Evolutionary conservation across 495 filamentous ascomycete species (phyloP).

Genomic region (Annulohypoxylon moriforme): DNA sequence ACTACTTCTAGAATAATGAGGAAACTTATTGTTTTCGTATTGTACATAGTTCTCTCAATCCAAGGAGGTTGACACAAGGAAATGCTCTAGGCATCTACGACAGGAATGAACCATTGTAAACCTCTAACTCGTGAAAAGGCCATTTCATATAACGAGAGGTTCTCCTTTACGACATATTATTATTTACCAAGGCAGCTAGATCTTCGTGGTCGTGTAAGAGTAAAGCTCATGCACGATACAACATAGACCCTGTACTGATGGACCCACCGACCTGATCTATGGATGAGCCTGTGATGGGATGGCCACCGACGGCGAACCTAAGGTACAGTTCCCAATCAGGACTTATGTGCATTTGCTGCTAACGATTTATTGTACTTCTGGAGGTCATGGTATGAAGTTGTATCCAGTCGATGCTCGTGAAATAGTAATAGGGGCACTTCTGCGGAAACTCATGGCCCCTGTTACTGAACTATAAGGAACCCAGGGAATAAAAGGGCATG

Average conservation of each 20-base stretch:
- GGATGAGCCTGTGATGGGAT: not conserved
- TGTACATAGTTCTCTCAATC: not conserved
- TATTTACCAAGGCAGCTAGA: not conserved
- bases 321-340: not conserved
- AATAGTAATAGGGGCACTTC: not conserved
- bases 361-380: not conserved
- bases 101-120: not conserved
- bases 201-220: not conserved
- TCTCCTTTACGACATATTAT: not conserved
- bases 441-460: not conserved
- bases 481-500: not conserved
- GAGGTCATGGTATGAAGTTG: not conserved
- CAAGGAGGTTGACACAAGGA: not conserved
- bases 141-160: not conserved
- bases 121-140: not conserved
- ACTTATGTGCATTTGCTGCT: not conserved
- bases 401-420: not conserved
- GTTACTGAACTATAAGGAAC: not conserved
- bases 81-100: constrained; percentile 1
- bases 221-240: not conserved
- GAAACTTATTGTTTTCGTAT: not conserved
- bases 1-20: constrained; percentile 1
- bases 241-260: not conserved
- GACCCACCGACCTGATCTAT: not conserved
- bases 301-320: not conserved